These are phyloP conservation scores for Delonix regia DNA, from an alignment of 306 rosid species.

Conservation along the genomic window DNA sequence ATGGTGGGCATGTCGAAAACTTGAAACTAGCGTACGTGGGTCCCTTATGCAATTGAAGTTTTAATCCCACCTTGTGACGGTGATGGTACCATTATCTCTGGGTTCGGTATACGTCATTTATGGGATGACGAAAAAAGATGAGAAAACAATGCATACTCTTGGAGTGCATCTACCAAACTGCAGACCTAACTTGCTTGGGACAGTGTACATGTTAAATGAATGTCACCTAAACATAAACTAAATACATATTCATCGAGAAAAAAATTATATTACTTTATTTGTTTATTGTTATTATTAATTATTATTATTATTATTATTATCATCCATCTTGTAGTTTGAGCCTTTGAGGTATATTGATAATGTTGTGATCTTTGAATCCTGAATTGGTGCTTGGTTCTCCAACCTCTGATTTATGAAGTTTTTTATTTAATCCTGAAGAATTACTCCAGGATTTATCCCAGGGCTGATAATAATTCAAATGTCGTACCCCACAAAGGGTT, in stretches of 20 bases:
- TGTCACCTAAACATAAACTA: constrained; percentile 27
- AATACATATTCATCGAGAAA: constrained; percentile 26
- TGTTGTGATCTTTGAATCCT: constrained; percentile 32
- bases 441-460: not conserved
- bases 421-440: not conserved
- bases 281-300: too few species aligned
- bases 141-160: constrained; percentile 45
- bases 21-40: constrained; percentile 50
- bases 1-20: constrained; percentile 50
- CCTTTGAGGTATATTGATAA: constrained; percentile 5
- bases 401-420: constrained; percentile 10
- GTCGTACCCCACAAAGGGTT: not conserved
- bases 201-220: constrained; percentile 32
- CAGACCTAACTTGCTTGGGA: constrained; percentile 58
- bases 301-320: too few species aligned
- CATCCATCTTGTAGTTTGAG: too few species aligned
- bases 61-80: constrained; percentile 45
- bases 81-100: constrained; percentile 49
- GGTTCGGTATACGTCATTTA: constrained; percentile 70
- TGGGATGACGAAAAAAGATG: constrained; percentile 55
- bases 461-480: not conserved
- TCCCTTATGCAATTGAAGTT: constrained; percentile 51
- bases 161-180: constrained; percentile 57
- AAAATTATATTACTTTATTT: too few species aligned
- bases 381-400: constrained; percentile 3